Conservation (phyloP, 1,284 basidiomycete genomes). For the Golubevia sp. region DNA sequence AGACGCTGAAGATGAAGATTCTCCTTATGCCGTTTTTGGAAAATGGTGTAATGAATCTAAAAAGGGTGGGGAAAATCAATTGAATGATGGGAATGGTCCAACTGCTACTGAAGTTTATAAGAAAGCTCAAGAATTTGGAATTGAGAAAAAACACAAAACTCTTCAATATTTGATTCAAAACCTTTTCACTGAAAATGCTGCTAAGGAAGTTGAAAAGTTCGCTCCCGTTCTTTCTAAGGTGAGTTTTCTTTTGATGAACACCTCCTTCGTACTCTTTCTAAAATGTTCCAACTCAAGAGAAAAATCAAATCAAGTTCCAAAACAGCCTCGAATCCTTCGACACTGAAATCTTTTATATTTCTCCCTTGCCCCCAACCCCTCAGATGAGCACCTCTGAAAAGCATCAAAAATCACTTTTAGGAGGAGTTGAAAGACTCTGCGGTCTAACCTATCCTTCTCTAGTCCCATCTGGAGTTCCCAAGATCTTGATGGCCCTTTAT, state of each 20-base stretch:
- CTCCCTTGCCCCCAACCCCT: background rate
- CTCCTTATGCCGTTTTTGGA: slow-evolving; percentile 51
- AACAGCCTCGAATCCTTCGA: background rate
- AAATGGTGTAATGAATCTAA: slow-evolving; percentile 52
- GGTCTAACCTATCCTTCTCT: slow-evolving; percentile 49
- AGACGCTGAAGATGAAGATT: slow-evolving; percentile 71
- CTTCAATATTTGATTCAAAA: slow-evolving; percentile 82
- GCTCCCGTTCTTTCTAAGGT: slow-evolving; percentile 81
- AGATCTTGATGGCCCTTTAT: slow-evolving; percentile 60
- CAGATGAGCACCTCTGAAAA: slow-evolving; percentile 73
- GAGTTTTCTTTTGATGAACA: slow-evolving; percentile 28
- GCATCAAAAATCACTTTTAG: slow-evolving; percentile 90
- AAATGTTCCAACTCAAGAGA: too few relatives aligned
- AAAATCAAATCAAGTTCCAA: too few relatives aligned
- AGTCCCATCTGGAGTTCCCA: slow-evolving; percentile 58
- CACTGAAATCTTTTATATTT: background rate
- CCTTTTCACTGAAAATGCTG: slow-evolving; percentile 80
- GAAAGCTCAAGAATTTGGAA: slow-evolving; percentile 87
- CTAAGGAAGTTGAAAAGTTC: slow-evolving; percentile 76
- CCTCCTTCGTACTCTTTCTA: background rate
- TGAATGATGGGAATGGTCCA: slow-evolving; percentile 23
- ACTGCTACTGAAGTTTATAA: slow-evolving; percentile 75
- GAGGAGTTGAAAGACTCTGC: slow-evolving; percentile 56
- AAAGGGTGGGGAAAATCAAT: slow-evolving; percentile 25
- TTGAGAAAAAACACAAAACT: slow-evolving; percentile 94